Percentiles rank a stretch among this genome's conserved stretches.
Evolutionary conservation across 2,329 filamentous ascomycete genomes (phyloP).

Genomic region (Monosporascus cannonballus): DNA sequence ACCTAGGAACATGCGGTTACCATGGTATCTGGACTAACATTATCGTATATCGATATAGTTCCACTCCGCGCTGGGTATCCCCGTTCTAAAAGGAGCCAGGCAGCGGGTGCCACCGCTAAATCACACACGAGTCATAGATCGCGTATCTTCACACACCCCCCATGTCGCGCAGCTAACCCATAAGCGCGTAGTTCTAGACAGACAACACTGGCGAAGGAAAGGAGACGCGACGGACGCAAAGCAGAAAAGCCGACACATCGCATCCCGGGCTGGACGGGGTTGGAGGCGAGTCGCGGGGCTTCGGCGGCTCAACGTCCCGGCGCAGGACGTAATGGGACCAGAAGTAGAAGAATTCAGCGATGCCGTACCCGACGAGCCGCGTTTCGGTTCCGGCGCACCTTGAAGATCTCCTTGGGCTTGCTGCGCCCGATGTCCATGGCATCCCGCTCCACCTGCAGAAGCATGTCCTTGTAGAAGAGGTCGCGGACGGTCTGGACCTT

Average conservation of each 20-base stretch:
- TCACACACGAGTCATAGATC: no score
- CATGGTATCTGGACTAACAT: no score
- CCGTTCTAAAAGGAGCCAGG: no score
- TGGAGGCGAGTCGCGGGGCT: conserved; percentile 20
- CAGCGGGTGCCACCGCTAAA: no score
- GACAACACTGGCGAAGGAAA: no score
- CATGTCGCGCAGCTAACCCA: no score
- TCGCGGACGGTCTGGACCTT: conserved; percentile 51
- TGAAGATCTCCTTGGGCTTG: conserved; percentile 51
- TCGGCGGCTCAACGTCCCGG: conserved; percentile 19
- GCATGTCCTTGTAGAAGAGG: conserved; percentile 49
- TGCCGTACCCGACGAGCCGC: conserved; percentile 40
- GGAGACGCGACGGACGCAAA: not conserved
- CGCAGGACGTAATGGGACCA: conserved; percentile 24
- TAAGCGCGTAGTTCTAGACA: no score
- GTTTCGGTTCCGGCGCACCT: conserved; percentile 55
- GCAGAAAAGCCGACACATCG: not conserved
- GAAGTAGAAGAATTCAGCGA: conserved; percentile 25
- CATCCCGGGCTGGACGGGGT: not conserved
- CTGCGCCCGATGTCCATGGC: conserved; percentile 42
- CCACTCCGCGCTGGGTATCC: no score
- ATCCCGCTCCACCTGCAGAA: conserved; percentile 50
- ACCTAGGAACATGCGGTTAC: no score
- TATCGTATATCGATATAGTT: no score
- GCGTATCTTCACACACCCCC: no score